Base-by-base conservation (phyloP, 108 stramenopile genomes). In the Pseudonitzschia multiseries region DNA sequence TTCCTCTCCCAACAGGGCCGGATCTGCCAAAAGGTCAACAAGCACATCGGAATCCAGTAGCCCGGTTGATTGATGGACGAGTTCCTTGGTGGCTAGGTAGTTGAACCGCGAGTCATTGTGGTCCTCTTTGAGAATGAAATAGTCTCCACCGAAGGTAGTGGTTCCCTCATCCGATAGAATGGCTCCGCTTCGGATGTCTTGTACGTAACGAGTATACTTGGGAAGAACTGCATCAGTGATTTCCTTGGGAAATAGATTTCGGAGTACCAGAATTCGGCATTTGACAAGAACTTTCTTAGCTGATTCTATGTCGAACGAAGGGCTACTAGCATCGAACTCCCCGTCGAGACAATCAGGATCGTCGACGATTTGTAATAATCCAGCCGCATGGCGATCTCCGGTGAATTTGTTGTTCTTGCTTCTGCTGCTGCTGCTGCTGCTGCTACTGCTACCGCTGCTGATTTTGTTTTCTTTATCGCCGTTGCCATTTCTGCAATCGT, bases 201-300 rank as follows among this genome's bases (percentile, higher is more conserved):
- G 41, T 15, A 67, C 20, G 12, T 26, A 46, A 20, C 33, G 66
- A 53, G 69, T 68, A 68, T 56, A 79, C 21, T 40, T 36, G 17
- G 59, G 51, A 21, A 79, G 52, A 8, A 66, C 57, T 13, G 33
- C 31, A 1, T 79, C 59, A 6, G 52, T 44, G 41, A 29, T 32
- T 63, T 63, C 40, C 40, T 63, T 41, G n/a, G 62, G 24, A 65
- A 68, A 69, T 4, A 70, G 53, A 48, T 79, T 73, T 0, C 73
- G 78, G 21, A 79, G 24, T 2, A 69, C 67, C 21, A 79, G 18
- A 0, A 79, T 48, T 21, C 78, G 67, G 43, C 78, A 79, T 40
- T 79, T 79, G 10, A 46, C 36, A 9, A 74, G 46, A 14, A 68
- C 59, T 18, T 17, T 5, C 3, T 43, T 56, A 14, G 53, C 73